Conservation (phyloP, 164 flowering plant species). For the Vitis cinerea region DNA sequence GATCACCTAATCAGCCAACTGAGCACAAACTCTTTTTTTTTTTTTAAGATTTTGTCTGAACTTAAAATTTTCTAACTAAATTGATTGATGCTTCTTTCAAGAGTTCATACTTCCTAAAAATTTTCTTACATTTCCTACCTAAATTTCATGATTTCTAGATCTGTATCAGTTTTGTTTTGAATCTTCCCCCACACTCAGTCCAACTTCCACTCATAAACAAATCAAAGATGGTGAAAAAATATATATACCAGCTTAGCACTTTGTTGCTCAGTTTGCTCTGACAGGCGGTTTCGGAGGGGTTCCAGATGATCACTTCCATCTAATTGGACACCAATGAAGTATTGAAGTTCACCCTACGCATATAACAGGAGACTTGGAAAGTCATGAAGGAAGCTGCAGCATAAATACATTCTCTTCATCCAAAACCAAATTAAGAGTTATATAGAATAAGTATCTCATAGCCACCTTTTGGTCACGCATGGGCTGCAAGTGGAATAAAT, state of each 20-base stretch:
- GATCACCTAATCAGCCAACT: too few species aligned
- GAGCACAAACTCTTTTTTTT: too few species aligned
- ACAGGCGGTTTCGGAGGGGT: conserved; percentile 82
- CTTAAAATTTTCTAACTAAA: too few species aligned
- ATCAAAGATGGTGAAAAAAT: neutral
- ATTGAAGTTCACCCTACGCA: conserved; percentile 90
- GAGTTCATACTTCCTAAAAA: too few species aligned
- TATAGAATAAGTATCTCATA: conserved; percentile 2
- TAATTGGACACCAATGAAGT: conserved; percentile 97
- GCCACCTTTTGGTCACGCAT: conserved; percentile 96
- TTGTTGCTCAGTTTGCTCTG: conserved; percentile 68
- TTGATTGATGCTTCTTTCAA: too few species aligned
- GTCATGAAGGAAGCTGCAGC: neutral
- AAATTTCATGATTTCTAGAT: too few species aligned
- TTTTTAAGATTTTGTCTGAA: too few species aligned
- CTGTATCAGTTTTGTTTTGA: too few species aligned
- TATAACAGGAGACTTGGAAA: conserved; percentile 3
- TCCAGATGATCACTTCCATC: conserved; percentile 98
- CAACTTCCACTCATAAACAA: neutral
- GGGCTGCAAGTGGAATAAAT: conserved; percentile 94
- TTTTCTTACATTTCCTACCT: too few species aligned
- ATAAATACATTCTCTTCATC: neutral
- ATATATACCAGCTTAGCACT: conserved; percentile 74
- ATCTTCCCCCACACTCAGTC: too few species aligned
- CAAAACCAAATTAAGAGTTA: neutral